These are phyloP conservation scores for Stemphylium lycopersici DNA, from an alignment of 2,329 filamentous ascomycete genomes.

Conservation along the genomic window DNA sequence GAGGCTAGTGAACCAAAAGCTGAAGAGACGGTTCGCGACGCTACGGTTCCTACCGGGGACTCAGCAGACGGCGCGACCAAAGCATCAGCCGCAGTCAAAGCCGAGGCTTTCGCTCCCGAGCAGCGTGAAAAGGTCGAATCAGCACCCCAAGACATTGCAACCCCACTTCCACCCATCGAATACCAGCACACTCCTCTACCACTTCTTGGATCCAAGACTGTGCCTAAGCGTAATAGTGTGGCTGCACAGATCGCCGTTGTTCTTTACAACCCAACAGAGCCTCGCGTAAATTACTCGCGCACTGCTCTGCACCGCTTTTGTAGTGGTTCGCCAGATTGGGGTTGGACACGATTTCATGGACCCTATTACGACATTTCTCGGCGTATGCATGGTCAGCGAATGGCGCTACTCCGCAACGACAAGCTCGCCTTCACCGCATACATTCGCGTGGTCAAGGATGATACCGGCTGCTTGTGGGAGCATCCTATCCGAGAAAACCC, in stretches of 20 bases:
- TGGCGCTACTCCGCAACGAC: conserved; percentile 65
- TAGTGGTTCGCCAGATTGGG: conserved; percentile 64
- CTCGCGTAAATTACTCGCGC: conserved; percentile 62
- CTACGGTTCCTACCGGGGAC: background rate
- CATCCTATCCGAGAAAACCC: conserved; percentile 61
- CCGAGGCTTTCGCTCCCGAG: background rate
- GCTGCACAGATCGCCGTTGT: conserved; percentile 68
- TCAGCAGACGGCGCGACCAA: background rate
- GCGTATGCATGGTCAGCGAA: conserved; percentile 63
- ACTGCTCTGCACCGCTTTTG: conserved; percentile 66
- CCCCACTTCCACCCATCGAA: conserved; percentile 13
- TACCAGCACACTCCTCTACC: conserved; percentile 47
- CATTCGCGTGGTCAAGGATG: conserved; percentile 65
- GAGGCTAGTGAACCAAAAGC: background rate
- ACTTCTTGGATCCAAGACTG: conserved; percentile 36
- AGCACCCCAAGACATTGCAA: background rate
- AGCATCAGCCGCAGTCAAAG: background rate
- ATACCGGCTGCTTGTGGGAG: conserved; percentile 67
- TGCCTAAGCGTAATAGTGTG: conserved; percentile 52
- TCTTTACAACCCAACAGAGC: conserved; percentile 68
- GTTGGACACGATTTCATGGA: conserved; percentile 67
- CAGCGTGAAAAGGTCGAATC: conserved; percentile 5
- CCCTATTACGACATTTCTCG: conserved; percentile 64
- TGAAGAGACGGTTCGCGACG: background rate
- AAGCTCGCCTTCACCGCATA: conserved; percentile 67